Conservation (phyloP, 169 alveolate genomes). For the Plasmodium sp. region DNA sequence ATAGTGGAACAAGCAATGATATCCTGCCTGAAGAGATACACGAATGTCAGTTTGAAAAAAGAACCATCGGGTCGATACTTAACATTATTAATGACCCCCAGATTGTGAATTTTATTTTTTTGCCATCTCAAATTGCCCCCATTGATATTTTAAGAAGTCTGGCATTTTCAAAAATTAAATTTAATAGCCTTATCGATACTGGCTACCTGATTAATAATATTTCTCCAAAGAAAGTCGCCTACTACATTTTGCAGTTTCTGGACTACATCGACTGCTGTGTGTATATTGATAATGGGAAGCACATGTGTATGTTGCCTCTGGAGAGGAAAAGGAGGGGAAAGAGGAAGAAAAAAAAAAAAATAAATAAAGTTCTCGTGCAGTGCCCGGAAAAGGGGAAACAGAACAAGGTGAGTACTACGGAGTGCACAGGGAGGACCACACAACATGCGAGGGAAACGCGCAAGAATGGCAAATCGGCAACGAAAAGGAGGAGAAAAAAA, state of each 20-base stretch:
- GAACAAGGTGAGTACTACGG: conserved; percentile 7
- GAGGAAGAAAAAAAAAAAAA: background rate
- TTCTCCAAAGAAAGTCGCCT: conserved; percentile 71
- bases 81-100: conserved; percentile 80
- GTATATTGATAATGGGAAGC: conserved; percentile 74
- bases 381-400: background rate
- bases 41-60: conserved; percentile 89
- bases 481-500: background rate
- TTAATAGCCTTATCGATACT: conserved; percentile 63
- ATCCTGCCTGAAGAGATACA: conserved; percentile 92
- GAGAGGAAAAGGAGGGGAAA: conserved; percentile 11
- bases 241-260: conserved; percentile 47
- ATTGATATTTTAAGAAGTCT: conserved; percentile 48
- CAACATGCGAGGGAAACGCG: background rate
- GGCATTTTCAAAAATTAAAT: conserved; percentile 32
- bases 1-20: conserved; percentile 95
- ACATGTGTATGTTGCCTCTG: conserved; percentile 74
- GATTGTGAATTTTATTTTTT: conserved; percentile 63
- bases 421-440: conserved; percentile 20
- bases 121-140: conserved; percentile 68
- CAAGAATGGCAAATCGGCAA: background rate
- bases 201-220: conserved; percentile 70
- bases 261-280: conserved; percentile 73
- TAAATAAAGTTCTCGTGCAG: background rate
- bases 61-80: conserved; percentile 91